Base-by-base conservation (phyloP, 179 eudicot genomes). In the Heliamphora pulchella region DNA sequence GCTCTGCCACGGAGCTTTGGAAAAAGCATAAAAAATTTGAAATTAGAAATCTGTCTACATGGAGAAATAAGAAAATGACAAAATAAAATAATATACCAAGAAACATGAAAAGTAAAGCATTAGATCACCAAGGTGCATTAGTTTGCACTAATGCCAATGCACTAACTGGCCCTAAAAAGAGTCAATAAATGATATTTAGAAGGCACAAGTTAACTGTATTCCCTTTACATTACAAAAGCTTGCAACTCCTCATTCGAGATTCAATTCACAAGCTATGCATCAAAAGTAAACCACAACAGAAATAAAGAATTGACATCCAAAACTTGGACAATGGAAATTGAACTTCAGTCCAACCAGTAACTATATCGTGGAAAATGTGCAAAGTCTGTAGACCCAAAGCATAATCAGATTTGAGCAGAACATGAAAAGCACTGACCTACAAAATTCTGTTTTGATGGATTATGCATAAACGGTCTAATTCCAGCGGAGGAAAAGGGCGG, bases 1-100 rank as follows among this genome's bases (percentile, higher is more conserved):
- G 99, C 97, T 86, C 99, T 90, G 78, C 99, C 99, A 84, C 99
- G 98, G 65, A 96, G 98, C 99, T 96, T 88, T 66, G 58, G n/a
- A 71, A 62, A 78, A 87, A 75, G 70, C 64, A 85, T 48, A 44
- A 51, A 65, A 80, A 64, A 8, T 47, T 51, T 48, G 20, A 17
- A 64, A 13, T 74, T 80, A 81, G 48, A 65, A 64, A 80, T 46
- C 62, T 64, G 69, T 65, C 53, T 43, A 67, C 39, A 39, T 67
- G 14, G 59, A 62, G 50, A 51, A 51, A 71, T 8, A 71, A 69
- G 3, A 41, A 5, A 62, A 46, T 47, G 9, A 50, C 1, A 64
- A 20, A 64, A 14, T 13, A 0, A 17, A 44, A 31, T 8, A 7
- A 31, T 2, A 41, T 18, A 72, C 22, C 39, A n/a, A 50, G 10